Evolutionary conservation across 495 filamentous ascomycete genomes (phyloP).

Genomic region (Penicillium silybi): DNA sequence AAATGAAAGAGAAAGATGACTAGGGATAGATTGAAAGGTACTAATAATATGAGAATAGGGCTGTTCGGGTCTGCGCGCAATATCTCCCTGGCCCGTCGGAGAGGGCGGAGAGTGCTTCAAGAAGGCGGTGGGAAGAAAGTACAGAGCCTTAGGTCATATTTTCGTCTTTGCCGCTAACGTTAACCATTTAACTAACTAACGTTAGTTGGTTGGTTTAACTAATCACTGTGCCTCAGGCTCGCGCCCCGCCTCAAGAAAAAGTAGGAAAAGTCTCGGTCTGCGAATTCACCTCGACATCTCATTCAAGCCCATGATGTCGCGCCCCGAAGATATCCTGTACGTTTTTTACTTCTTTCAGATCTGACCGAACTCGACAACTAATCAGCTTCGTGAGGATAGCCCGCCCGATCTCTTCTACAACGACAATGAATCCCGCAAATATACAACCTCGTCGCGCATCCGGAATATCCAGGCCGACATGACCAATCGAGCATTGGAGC

Average conservation of each 20-base stretch:
- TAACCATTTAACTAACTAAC: no score
- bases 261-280: slow-evolving; percentile 3
- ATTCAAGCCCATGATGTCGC: slow-evolving; percentile 66
- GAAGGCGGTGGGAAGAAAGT: no score
- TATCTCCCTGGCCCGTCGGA: no score
- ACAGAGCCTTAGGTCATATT: no score
- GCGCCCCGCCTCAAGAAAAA: slow-evolving; percentile 16
- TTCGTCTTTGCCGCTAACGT: no score
- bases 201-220: no score
- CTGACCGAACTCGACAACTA: neutral
- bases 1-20: no score
- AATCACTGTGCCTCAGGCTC: slow-evolving; percentile 34
- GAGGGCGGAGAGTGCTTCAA: no score
- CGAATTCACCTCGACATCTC: slow-evolving; percentile 1
- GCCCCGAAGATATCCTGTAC: slow-evolving; percentile 90
- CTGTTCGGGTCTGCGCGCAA: no score
- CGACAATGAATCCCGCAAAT: slow-evolving; percentile 89
- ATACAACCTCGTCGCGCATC: slow-evolving; percentile 96
- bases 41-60: no score
- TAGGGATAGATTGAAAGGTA: no score
- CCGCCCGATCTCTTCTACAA: slow-evolving; percentile 96
- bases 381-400: slow-evolving; percentile 37
- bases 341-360: slow-evolving; percentile 7
- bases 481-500: slow-evolving; percentile 86
- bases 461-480: slow-evolving; percentile 90